Evolutionary conservation across 805 yeast species (phyloP), one percentile per base, ranked within the genome.

Genomic region (Suhomyces sp.): DNA sequence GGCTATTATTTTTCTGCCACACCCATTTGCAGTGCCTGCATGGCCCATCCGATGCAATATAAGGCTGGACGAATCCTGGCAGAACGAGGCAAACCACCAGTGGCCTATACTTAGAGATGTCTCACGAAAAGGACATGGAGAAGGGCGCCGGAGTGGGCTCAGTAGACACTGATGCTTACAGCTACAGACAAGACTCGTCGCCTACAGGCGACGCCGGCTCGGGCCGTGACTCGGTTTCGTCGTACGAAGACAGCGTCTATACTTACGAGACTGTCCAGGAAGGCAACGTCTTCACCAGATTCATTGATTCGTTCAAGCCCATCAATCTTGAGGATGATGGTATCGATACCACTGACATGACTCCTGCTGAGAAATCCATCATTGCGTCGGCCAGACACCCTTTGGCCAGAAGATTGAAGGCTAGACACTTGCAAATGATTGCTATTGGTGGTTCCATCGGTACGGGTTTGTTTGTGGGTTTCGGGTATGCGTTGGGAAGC

Each of bases 371-470:
- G 57, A 72, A 67, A 61, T 64, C 76, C 38, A 64, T 71, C 44
- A 63, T 68, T 52, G 76, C 77, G 33, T 65, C 76, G 5, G 69
- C 78, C 44, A 68, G 71, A 51, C 77, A 81, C 68, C 77, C 71
- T 5, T 67, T 74, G 60, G 74, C 74, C 51, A 60, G 76, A 53
- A 67, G 73, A 10, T 69, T 74, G 60, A 72, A 72, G 57, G 58
- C 71, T 44, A 69, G 76, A 64, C 91, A 86, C 58, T 81, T 86
- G 55, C 79, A 83, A 55, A 82, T 88, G 83, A 86, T 89, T 62
- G 90, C 96, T 40, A 76, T 90, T 51, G 94, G 94, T 53, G 91
- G 94, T 51, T 86, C 93, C 49, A 86, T 89, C 54, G 97, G 96
- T 63, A 86, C 94, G 5, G 90, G 89, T 61, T 71, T 85, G 52